Evolutionary conservation across 1,284 basidiomycete genomes (phyloP).

Genomic region (Ceratobasidium sp.): DNA sequence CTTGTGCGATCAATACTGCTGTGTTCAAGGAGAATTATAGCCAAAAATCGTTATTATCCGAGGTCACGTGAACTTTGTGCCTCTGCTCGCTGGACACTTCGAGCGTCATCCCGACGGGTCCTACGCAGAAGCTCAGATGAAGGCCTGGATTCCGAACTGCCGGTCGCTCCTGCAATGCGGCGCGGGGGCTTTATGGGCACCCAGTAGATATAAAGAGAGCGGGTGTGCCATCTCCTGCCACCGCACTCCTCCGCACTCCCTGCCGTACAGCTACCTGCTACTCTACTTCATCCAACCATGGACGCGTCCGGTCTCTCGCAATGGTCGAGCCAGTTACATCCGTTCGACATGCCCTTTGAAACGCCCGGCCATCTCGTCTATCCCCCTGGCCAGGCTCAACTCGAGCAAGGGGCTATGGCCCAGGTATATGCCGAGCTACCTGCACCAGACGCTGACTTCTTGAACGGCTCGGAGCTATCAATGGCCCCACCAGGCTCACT

Average conservation of each 20-base stretch:
- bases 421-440: too few relatives aligned
- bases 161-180: not conserved
- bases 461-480: too few relatives aligned
- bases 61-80: slow-evolving; percentile 11
- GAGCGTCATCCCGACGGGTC: slow-evolving; percentile 5
- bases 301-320: too few relatives aligned
- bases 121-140: not conserved
- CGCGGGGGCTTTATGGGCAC: slow-evolving; percentile 11
- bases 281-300: too few relatives aligned
- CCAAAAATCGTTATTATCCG: not conserved
- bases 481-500: too few relatives aligned
- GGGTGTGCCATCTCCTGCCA: not conserved
- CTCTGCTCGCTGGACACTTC: slow-evolving; percentile 26
- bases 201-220: not conserved
- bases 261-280: too few relatives aligned
- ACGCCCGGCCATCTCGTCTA: too few relatives aligned
- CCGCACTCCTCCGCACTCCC: not conserved
- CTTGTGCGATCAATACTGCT: not conserved
- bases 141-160: not conserved
- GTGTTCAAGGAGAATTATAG: not conserved
- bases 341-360: too few relatives aligned
- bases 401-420: too few relatives aligned
- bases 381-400: too few relatives aligned
- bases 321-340: too few relatives aligned
- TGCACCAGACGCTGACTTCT: too few relatives aligned